Evolutionary conservation across 2,329 filamentous ascomycete genomes (phyloP).

Genomic region (Neofusicoccum cordaticola): DNA sequence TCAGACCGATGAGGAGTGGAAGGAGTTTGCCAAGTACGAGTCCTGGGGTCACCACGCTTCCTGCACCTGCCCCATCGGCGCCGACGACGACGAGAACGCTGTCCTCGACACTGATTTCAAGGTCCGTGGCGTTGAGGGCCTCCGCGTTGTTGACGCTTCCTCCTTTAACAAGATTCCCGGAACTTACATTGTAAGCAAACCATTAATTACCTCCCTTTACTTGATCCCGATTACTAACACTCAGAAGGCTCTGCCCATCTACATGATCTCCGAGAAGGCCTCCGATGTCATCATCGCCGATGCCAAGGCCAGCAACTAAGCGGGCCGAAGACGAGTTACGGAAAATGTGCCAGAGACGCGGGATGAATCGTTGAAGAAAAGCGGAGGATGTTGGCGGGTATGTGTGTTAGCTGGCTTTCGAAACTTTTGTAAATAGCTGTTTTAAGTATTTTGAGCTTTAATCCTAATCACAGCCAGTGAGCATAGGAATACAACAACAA

Average conservation of each 20-base stretch:
- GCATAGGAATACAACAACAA: too few species aligned
- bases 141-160: conserved; percentile 62
- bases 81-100: conserved; percentile 51
- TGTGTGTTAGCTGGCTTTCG: too few species aligned
- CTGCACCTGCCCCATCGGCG: conserved; percentile 56
- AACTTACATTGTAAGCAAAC: too few species aligned
- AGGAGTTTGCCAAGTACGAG: conserved; percentile 29
- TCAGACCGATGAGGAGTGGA: conserved; percentile 43
- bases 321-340: too few species aligned
- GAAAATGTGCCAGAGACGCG: too few species aligned
- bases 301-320: neutral
- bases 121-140: conserved; percentile 53
- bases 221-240: too few species aligned
- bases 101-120: conserved; percentile 57
- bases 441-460: too few species aligned
- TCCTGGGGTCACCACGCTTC: conserved; percentile 54
- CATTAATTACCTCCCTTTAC: too few species aligned
- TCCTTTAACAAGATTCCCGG: conserved; percentile 54
- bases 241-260: conserved; percentile 35
- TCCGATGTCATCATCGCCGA: conserved; percentile 43
- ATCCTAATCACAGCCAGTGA: too few species aligned
- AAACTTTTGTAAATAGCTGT: too few species aligned
- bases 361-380: too few species aligned
- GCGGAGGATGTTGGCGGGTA: too few species aligned
- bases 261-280: conserved; percentile 61